Percentiles rank a stretch among this genome's conserved stretches.
Conservation (phyloP, 371 early-diverging fungal genomes). For the Mucor velutinosus region DNA sequence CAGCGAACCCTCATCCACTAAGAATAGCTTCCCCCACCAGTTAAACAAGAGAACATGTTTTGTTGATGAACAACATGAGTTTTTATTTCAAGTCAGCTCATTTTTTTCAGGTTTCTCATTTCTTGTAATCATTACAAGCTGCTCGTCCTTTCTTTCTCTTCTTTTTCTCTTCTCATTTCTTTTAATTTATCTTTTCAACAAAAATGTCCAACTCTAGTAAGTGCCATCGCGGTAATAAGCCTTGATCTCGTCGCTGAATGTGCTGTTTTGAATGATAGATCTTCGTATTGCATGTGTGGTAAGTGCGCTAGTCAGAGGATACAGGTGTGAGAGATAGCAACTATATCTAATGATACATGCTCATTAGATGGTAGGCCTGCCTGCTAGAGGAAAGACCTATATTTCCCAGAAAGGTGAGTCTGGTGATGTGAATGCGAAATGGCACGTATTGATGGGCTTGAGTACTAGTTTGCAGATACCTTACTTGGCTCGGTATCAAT, state of each 20-base stretch:
- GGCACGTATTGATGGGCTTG: neutral
- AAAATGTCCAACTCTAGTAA: neutral
- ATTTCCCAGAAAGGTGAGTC: constrained; percentile 87
- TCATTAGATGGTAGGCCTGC: constrained; percentile 80
- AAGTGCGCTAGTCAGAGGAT: constrained; percentile 1
- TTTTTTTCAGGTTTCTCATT: neutral
- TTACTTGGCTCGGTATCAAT: constrained; percentile 93
- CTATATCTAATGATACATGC: neutral
- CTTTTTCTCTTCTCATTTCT: neutral
- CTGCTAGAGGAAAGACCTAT: constrained; percentile 91
- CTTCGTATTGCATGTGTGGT: constrained; percentile 43
- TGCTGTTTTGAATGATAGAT: constrained; percentile 18
- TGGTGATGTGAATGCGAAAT: neutral
- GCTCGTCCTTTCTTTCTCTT: neutral
- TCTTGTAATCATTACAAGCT: neutral
- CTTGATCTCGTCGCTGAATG: neutral
- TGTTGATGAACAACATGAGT: neutral
- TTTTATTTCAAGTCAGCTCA: constrained; percentile 14
- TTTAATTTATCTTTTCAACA: neutral
- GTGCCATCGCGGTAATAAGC: neutral
- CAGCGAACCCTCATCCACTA: too few relatives aligned
- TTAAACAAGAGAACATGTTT: constrained; percentile 3
- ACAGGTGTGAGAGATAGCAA: too few relatives aligned
- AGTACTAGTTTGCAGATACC: constrained; percentile 79
- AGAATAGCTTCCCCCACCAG: neutral